A percentile compares a stretch with the other conserved stretches of the same genome.
Conservation (phyloP, 2,329 filamentous ascomycete genomes). For the Colletotrichum euphorbiae region DNA sequence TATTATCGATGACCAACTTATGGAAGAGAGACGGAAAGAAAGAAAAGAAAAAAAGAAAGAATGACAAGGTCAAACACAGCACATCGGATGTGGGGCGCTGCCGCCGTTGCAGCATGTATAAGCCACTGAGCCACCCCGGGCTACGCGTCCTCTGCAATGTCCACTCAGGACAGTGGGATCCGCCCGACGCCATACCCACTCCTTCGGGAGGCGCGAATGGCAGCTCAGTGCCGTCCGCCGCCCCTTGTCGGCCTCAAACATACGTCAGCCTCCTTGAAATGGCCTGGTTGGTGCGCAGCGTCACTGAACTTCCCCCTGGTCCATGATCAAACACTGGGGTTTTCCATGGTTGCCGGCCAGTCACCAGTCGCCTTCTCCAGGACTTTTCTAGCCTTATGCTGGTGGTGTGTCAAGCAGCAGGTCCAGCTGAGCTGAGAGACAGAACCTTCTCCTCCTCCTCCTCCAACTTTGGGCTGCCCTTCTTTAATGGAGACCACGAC, state of each 20-base stretch:
- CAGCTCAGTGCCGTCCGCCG: constrained; percentile 11
- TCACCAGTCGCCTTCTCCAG: too few relatives aligned
- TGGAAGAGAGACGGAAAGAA: too few relatives aligned
- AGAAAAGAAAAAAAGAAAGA: too few relatives aligned
- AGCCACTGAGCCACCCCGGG: constrained; percentile 30
- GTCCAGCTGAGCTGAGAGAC: too few relatives aligned
- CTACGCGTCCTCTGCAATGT: constrained; percentile 27
- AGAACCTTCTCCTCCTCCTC: too few relatives aligned
- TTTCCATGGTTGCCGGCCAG: constrained; percentile 11
- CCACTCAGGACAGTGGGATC: too few relatives aligned
- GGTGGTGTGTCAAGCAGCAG: too few relatives aligned
- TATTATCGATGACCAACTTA: too few relatives aligned
- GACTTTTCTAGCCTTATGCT: too few relatives aligned
- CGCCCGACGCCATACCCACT: constrained; percentile 4
- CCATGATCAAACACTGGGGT: constrained; percentile 32
- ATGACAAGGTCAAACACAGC: too few relatives aligned
- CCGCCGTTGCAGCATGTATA: constrained; percentile 8
- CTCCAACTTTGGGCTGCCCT: background rate
- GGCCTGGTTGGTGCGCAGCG: constrained; percentile 5
- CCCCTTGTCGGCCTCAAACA: constrained; percentile 30
- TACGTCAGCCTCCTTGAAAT: constrained; percentile 37
- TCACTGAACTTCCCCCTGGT: constrained; percentile 5
- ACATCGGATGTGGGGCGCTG: constrained; percentile 32
- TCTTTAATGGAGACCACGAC: constrained; percentile 34
- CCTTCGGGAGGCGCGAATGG: constrained; percentile 5